Base-by-base conservation (phyloP, 805 yeast species). In the Nakazawaea sp. region DNA sequence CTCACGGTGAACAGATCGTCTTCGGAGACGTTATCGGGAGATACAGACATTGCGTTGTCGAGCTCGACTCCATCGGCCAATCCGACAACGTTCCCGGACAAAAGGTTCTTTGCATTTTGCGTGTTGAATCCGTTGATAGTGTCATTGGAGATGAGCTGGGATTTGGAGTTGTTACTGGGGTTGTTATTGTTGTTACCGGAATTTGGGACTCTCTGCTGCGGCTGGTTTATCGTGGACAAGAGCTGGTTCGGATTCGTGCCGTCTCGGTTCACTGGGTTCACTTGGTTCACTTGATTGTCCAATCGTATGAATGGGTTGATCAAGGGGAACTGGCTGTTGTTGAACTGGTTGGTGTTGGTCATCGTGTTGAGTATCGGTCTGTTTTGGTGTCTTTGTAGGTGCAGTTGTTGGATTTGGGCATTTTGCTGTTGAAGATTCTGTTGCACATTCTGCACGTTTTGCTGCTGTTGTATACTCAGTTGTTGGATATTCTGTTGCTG, bases 1-100 rank as follows among this genome's bases (percentile, higher is more conserved):
- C 37, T 39, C 5, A 39, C 27, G 25, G 15, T 34, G 30, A 39
- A 39, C 9, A 39, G 23, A 10, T 30, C 38, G 4, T 34, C 42
- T 9, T 39, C 42, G 8, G 30, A 32, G n/a, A n/a, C n/a, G n/a
- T n/a, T n/a, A n/a, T n/a, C n/a, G n/a, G n/a, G n/a, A n/a, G n/a
- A n/a, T n/a, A n/a, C n/a, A n/a, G n/a, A n/a, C n/a, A n/a, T n/a
- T n/a, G n/a, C n/a, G n/a, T n/a, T n/a, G n/a, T n/a, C n/a, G n/a
- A n/a, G n/a, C n/a, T n/a, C n/a, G n/a, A n/a, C n/a, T n/a, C n/a
- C n/a, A n/a, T n/a, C n/a, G n/a, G n/a, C n/a, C n/a, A n/a, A n/a
- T n/a, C n/a, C n/a, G n/a, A n/a, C n/a, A n/a, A n/a, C n/a, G n/a
- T n/a, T n/a, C n/a, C n/a, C n/a, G n/a, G n/a, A n/a, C n/a, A n/a